Percentiles rank a stretch among this genome's conserved stretches.
phyloP scores from a whole-genome alignment of 495 filamentous ascomycete species.

The Trichoderma virens region DNA sequence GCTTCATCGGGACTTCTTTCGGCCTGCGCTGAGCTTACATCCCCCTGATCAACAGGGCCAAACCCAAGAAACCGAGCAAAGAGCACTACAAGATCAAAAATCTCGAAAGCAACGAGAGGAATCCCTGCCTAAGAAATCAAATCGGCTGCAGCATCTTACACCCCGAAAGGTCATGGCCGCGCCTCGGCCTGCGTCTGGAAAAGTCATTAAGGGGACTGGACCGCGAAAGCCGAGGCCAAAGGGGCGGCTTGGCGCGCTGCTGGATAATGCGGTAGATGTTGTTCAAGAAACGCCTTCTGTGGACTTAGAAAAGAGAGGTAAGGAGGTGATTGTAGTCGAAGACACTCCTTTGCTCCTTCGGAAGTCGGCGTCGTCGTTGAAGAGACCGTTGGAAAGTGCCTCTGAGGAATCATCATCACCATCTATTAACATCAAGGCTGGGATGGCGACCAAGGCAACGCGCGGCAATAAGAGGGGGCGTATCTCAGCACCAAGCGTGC shows the following conservation, averaged over 20 bases:
- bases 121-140: not conserved
- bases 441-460: not conserved
- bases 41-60: not conserved
- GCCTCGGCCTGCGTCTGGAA: not conserved
- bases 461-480: constrained; percentile 3
- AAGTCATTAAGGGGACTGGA: not conserved
- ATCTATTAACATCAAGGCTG: not conserved
- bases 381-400: not conserved
- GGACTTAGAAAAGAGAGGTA: not conserved
- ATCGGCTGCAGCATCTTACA: not conserved
- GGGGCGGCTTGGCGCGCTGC: not conserved
- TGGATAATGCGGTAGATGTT: not conserved
- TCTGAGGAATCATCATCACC: not conserved
- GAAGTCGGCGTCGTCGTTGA: not conserved
- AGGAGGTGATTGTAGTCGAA: not conserved
- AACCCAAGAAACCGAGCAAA: not conserved
- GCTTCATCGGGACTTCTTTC: not conserved
- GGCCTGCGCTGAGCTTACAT: not conserved
- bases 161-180: not conserved
- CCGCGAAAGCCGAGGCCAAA: constrained; percentile 6
- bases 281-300: not conserved
- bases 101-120: not conserved
- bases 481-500: constrained; percentile 19
- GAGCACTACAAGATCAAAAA: not conserved
- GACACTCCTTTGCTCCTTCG: not conserved